phyloP scores from a whole-genome alignment of 352 stramenopile genomes.

The Phytopythium litorale region DNA sequence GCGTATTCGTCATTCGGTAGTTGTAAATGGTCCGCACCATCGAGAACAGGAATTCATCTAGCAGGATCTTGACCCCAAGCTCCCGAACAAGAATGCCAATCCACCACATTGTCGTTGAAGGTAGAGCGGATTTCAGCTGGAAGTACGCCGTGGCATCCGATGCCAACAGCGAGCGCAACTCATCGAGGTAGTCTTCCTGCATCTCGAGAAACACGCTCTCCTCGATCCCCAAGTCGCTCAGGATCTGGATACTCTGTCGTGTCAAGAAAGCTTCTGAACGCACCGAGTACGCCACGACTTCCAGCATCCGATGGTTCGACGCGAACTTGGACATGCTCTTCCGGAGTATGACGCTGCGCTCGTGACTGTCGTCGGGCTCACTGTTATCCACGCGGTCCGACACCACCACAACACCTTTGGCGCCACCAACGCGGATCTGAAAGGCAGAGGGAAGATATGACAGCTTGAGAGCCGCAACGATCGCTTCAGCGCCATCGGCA shows the following conservation, averaged over 20 bases:
- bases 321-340: constrained; percentile 76
- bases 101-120: constrained; percentile 22
- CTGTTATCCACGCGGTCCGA: constrained; percentile 28
- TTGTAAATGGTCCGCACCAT: constrained; percentile 57
- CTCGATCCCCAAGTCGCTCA: constrained; percentile 55
- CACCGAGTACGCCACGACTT: constrained; percentile 54
- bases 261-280: constrained; percentile 66
- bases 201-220: constrained; percentile 63
- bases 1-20: constrained; percentile 66
- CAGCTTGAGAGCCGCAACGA: constrained; percentile 39
- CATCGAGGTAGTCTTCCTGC: constrained; percentile 64
- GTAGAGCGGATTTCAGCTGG: constrained; percentile 41
- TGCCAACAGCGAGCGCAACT: constrained; percentile 48
- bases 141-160: constrained; percentile 44
- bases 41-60: constrained; percentile 45
- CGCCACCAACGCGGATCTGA: constrained; percentile 68
- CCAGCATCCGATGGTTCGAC: constrained; percentile 56
- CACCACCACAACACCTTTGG: constrained; percentile 73
- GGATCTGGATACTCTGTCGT: constrained; percentile 69
- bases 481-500: constrained; percentile 20
- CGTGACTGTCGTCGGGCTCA: constrained; percentile 8
- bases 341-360: constrained; percentile 33
- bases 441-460: constrained; percentile 51
- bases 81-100: constrained; percentile 37
- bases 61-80: constrained; percentile 33